These are phyloP conservation scores for Cladobotryum mycophilum DNA, from an alignment of 2,329 filamentous ascomycete genomes.

Conservation along the genomic window DNA sequence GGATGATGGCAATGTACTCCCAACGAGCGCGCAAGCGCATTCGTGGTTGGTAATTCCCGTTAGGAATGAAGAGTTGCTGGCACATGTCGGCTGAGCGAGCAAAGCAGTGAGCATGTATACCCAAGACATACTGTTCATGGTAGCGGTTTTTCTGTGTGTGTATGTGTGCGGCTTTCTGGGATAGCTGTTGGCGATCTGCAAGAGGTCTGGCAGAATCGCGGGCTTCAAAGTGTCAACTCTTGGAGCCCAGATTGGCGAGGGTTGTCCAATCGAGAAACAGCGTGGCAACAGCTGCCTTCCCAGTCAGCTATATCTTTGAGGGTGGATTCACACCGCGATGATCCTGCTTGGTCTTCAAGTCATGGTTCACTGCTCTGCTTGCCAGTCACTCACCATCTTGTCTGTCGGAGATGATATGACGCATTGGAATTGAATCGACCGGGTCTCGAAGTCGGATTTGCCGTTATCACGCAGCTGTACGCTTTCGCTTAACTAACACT, in stretches of 20 bases:
- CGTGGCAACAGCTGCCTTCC: background rate
- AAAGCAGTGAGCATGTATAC: conserved; percentile 43
- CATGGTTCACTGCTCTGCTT: conserved; percentile 26
- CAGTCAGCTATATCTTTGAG: background rate
- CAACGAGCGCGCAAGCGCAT: conserved; percentile 4
- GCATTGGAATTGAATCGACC: conserved; percentile 23
- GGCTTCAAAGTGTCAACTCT: background rate
- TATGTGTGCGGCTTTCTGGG: background rate
- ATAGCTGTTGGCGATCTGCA: background rate
- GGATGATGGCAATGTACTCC: conserved; percentile 18
- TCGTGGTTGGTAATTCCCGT: conserved; percentile 3
- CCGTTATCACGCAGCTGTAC: conserved; percentile 20
- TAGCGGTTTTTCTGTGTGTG: background rate
- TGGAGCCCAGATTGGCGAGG: background rate
- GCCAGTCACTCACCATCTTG: conserved; percentile 15
- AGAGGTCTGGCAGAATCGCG: background rate
- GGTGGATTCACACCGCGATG: background rate
- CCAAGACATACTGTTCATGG: background rate
- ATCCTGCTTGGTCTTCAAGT: background rate
- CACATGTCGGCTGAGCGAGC: conserved; percentile 35
- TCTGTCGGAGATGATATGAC: conserved; percentile 9
- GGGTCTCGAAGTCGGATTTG: conserved; percentile 26
- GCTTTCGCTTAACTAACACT: conserved; percentile 57
- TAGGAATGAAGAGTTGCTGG: conserved; percentile 9
- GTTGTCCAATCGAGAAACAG: background rate